A percentile compares a stretch with the other conserved stretches of the same genome.
Conservation (phyloP, 805 yeast genomes). For the Ogataea salicorniae region DNA sequence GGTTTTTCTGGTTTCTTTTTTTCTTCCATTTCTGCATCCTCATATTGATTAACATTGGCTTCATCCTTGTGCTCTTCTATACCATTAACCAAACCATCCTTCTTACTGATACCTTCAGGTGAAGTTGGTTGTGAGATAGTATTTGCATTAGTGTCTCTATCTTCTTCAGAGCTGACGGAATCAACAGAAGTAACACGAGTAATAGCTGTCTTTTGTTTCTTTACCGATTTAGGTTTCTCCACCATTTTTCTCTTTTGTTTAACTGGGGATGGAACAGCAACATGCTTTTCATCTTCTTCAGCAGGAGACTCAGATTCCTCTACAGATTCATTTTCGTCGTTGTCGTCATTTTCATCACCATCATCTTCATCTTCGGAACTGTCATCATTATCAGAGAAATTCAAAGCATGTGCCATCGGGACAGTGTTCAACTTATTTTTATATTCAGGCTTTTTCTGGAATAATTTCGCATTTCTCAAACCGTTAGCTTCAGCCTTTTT, state of each 20-base stretch:
- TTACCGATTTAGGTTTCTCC: conserved; percentile 4
- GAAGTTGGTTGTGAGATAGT: conserved; percentile 21
- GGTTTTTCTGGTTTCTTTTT: conserved; percentile 15
- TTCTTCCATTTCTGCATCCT: conserved; percentile 23
- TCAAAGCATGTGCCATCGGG: conserved; percentile 53
- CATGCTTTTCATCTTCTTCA: conserved; percentile 16
- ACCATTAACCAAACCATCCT: conserved; percentile 22
- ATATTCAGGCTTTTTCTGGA: conserved; percentile 3
- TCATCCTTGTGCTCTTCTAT: conserved; percentile 15
- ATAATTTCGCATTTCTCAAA: too few relatives aligned
- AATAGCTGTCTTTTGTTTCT: background rate
- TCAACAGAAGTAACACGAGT: too few relatives aligned
- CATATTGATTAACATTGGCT: background rate
- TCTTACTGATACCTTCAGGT: conserved; percentile 18
- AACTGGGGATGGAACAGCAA: conserved; percentile 15
- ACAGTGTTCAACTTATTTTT: conserved; percentile 28
- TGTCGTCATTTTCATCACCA: conserved; percentile 17
- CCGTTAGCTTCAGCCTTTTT: conserved; percentile 38
- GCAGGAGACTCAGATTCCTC: conserved; percentile 19
- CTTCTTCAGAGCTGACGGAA: conserved; percentile 14
- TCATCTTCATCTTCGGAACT: conserved; percentile 23
- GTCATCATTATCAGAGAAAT: conserved; percentile 33
- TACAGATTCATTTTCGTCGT: conserved; percentile 19
- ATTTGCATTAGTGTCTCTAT: conserved; percentile 8
- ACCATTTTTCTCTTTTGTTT: conserved; percentile 20